Base-by-base conservation (phyloP, 768 basidiomycete species). In the Mycena galopus region DNA sequence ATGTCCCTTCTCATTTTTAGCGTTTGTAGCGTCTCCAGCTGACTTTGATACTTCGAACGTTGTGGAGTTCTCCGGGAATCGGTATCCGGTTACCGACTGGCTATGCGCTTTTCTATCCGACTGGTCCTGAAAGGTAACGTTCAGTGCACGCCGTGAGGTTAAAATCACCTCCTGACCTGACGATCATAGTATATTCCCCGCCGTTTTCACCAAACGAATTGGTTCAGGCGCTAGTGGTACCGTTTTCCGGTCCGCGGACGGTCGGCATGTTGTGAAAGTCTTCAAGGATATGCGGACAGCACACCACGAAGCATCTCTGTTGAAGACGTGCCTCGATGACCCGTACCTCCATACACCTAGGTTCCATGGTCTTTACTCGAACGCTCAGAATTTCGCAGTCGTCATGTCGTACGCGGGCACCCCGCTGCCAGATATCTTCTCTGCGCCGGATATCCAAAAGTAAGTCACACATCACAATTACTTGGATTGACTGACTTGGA, bases 151-250 rank as follows among this genome's bases (percentile, higher is more conserved):
- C 35, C 35, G 14, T 37, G 4, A 37, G 7, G 30, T 17, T 21
- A 57, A 21, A 4, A 17, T 14, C 17, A 11, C 19, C 21, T 16
- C 17, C 42, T 27, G 25, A 37, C 8, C 16, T 60, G 8, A 2
- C 7, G 2, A 27, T 17, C 25, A 60, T 32, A 60, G 59, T 23
- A 42, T 60, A 17, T 60, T 42, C 37, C 42, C 58, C n/a, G 21
- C 25, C 27, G 39, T 42, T 42, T 60, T 60, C 25, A 27, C 37
- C 35, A 12, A 27, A 29, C 59, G 35, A 5, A 1, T 60, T 7
- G 59, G 59, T 39, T 60, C 35, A 17, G 42, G 59, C 25, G n/a
- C 59, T 25, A 42, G 59, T 29, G 59, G 59, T 6, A 60, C 59
- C 25, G 59, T 60, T 42, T 60, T 39, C 16, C 59, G 23, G 25